Evolutionary conservation across 139 green algal genomes (phyloP).

Genomic region (Deuterostichococcus epilithicus): DNA sequence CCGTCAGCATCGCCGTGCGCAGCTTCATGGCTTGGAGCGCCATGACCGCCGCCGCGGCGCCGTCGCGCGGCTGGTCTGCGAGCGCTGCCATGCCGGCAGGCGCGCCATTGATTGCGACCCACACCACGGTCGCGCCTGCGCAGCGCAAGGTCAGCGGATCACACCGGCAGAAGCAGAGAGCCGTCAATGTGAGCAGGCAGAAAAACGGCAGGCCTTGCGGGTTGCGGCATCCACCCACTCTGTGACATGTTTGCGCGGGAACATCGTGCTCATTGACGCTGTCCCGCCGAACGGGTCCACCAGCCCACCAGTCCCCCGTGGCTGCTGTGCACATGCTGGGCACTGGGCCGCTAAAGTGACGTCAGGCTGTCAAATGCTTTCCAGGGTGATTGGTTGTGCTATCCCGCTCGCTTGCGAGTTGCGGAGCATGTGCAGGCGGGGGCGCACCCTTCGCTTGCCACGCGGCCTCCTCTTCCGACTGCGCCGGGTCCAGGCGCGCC

Average conservation of each 20-base stretch:
- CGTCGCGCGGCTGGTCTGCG: slow-evolving; percentile 57
- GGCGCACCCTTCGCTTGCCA: not conserved
- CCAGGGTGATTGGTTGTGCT: too few relatives aligned
- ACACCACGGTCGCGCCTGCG: slow-evolving; percentile 18
- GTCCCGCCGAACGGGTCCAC: too few relatives aligned
- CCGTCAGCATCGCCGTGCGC: slow-evolving; percentile 63
- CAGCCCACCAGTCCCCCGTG: too few relatives aligned
- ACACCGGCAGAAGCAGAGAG: not conserved
- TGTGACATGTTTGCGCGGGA: too few relatives aligned
- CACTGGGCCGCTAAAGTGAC: too few relatives aligned
- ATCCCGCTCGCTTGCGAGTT: too few relatives aligned
- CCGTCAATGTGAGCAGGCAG: not conserved
- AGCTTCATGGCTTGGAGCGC: slow-evolving; percentile 50
- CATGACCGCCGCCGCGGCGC: slow-evolving; percentile 54
- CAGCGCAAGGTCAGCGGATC: not conserved
- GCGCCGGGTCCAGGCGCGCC: not conserved
- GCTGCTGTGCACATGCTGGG: too few relatives aligned
- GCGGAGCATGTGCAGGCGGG: too few relatives aligned
- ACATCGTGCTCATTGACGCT: too few relatives aligned
- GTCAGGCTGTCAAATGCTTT: too few relatives aligned
- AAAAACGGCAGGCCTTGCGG: not conserved
- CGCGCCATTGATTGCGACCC: slow-evolving; percentile 31
- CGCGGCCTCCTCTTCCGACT: not conserved
- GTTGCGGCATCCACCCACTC: too few relatives aligned
- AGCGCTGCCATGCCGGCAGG: slow-evolving; percentile 57